phyloP scores from a whole-genome alignment of 2,329 filamentous ascomycete species.

The Diaporthe sp. region DNA sequence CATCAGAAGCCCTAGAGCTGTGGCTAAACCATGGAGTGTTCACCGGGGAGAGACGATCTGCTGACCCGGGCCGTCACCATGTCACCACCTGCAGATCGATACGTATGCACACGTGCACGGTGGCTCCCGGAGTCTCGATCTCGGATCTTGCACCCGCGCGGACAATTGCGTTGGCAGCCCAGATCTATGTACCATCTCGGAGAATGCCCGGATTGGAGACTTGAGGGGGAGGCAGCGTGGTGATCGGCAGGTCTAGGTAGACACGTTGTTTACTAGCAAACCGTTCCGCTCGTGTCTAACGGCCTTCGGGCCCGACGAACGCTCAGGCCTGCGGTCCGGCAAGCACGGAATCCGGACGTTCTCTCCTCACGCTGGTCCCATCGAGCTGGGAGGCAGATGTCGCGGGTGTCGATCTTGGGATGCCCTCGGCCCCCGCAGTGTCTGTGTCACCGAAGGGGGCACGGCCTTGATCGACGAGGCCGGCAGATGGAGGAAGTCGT shows the following conservation, averaged over 20 bases:
- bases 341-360: not conserved
- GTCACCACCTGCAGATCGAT: not conserved
- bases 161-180: not conserved
- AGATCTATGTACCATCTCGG: not conserved
- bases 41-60: not conserved
- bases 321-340: not conserved
- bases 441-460: not conserved
- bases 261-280: constrained; percentile 3
- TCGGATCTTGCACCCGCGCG: constrained; percentile 23
- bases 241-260: constrained; percentile 3
- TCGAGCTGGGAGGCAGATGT: not conserved
- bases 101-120: not conserved
- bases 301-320: constrained; percentile 6
- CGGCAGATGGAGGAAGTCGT: not conserved
- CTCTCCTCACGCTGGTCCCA: not conserved
- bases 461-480: not conserved
- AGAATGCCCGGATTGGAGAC: not conserved
- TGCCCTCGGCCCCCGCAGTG: not conserved
- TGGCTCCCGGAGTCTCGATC: not conserved
- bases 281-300: not conserved
- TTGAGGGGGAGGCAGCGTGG: not conserved
- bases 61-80: constrained; percentile 7
- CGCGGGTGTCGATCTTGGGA: not conserved
- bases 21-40: constrained; percentile 20
- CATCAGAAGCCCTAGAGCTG: not conserved